Percentiles rank a stretch among this genome's conserved stretches.
Evolutionary conservation across 1,284 basidiomycete genomes (phyloP).

Genomic region (Farysia itapuensis): DNA sequence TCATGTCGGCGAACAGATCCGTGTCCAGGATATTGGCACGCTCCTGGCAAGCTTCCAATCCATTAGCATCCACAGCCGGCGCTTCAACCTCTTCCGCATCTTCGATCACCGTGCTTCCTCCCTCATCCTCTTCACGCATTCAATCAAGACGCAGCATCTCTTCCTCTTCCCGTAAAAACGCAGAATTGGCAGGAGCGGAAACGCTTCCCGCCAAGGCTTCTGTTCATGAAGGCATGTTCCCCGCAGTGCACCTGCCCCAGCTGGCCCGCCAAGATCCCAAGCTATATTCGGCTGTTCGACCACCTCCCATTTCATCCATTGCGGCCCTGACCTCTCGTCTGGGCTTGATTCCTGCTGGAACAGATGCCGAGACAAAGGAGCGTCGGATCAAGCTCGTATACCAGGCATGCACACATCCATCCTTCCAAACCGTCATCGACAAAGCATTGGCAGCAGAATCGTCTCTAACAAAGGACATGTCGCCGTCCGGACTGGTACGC

Average conservation of each 20-base stretch:
- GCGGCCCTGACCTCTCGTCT: slow-evolving; percentile 47
- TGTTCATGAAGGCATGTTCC: slow-evolving; percentile 33
- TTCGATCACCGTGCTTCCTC: not conserved
- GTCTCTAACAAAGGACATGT: slow-evolving; percentile 21
- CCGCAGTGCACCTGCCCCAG: slow-evolving; percentile 39
- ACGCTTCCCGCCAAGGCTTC: too few species aligned
- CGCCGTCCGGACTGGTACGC: slow-evolving; percentile 1
- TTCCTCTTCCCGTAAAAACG: too few species aligned
- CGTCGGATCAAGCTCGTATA: slow-evolving; percentile 41
- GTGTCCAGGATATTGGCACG: too few species aligned
- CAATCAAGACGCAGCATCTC: too few species aligned
- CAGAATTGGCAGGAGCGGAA: too few species aligned
- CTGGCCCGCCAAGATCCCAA: slow-evolving; percentile 48
- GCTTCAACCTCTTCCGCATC: not conserved
- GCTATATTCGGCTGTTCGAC: slow-evolving; percentile 49
- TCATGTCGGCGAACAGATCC: too few species aligned
- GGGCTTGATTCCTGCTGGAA: slow-evolving; percentile 27
- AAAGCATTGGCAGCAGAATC: slow-evolving; percentile 17
- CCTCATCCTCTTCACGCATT: too few species aligned
- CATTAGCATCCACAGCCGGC: too few species aligned
- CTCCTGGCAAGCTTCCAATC: too few species aligned
- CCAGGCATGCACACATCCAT: slow-evolving; percentile 53
- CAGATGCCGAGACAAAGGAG: slow-evolving; percentile 25
- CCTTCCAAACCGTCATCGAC: slow-evolving; percentile 32
- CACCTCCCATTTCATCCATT: slow-evolving; percentile 42